Evolutionary conservation across 2,329 filamentous ascomycete genomes (phyloP).

Genomic region (Scedosporium boydii): DNA sequence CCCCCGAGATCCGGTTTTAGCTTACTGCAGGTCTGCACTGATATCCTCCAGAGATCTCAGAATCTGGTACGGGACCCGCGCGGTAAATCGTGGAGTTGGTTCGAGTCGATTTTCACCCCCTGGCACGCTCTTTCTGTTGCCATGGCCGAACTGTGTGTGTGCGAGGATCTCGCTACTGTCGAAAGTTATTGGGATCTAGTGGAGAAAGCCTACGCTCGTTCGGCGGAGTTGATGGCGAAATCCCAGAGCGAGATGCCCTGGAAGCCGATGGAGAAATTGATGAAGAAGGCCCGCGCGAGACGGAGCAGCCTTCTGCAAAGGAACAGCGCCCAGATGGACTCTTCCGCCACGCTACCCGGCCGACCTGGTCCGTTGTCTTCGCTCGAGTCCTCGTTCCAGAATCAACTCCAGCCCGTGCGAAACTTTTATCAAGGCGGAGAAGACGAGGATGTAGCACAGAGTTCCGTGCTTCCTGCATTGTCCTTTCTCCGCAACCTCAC

Average conservation of each 20-base stretch:
- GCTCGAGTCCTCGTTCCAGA: background rate
- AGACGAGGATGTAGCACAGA: background rate
- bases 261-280: constrained; percentile 1
- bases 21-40: background rate
- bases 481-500: background rate
- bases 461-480: background rate
- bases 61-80: background rate
- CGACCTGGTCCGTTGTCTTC: background rate
- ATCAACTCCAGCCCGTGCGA: background rate
- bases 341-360: background rate
- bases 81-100: background rate
- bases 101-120: background rate
- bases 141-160: background rate
- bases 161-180: background rate
- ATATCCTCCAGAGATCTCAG: background rate
- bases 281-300: background rate
- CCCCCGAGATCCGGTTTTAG: background rate
- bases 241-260: background rate
- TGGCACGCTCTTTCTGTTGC: background rate
- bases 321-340: background rate
- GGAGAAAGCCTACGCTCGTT: background rate
- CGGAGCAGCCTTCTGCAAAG: background rate
- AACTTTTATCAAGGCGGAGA: background rate
- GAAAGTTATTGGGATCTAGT: background rate
- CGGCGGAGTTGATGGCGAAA: background rate